Evolutionary conservation across 345 rosid species (phyloP).

Genomic region (Citropsis articulata): DNA sequence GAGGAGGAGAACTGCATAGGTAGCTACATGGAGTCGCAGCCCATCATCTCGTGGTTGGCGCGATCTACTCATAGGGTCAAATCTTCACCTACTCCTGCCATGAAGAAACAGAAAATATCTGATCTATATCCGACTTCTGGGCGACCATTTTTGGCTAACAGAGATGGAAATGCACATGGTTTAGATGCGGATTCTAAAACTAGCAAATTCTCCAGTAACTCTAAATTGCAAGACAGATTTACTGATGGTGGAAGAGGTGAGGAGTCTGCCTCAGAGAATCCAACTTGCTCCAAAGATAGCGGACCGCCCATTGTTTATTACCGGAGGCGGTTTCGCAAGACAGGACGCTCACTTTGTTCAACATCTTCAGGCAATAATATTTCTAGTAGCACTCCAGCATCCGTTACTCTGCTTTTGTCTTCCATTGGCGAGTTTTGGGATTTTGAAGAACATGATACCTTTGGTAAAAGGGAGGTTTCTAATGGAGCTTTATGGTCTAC

Average conservation of each 20-base stretch:
- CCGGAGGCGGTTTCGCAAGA: slow-evolving; percentile 69
- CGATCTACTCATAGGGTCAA: slow-evolving; percentile 54
- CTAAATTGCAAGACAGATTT: slow-evolving; percentile 31
- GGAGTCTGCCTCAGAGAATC: slow-evolving; percentile 32
- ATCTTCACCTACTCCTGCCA: slow-evolving; percentile 49
- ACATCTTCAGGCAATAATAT: slow-evolving; percentile 20
- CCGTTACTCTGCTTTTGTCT: slow-evolving; percentile 23
- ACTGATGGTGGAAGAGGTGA: slow-evolving; percentile 30
- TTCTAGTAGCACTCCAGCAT: slow-evolving; percentile 12
- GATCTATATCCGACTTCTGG: slow-evolving; percentile 14
- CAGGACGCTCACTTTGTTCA: slow-evolving; percentile 16
- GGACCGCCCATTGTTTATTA: slow-evolving; percentile 71
- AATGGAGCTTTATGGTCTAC: slow-evolving; percentile 34
- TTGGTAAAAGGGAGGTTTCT: slow-evolving; percentile 27
- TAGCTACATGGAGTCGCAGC: slow-evolving; percentile 72
- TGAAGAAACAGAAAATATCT: slow-evolving; percentile 50
- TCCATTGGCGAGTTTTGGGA: slow-evolving; percentile 19
- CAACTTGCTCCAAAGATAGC: slow-evolving; percentile 31
- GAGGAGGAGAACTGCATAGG: slow-evolving; percentile 54
- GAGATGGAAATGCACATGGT: slow-evolving; percentile 26
- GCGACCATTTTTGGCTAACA: slow-evolving; percentile 23
- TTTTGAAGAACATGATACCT: slow-evolving; percentile 27
- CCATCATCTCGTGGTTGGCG: slow-evolving; percentile 90
- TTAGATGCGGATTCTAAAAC: slow-evolving; percentile 27
- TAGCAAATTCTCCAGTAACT: slow-evolving; percentile 27